Conservation (phyloP, 495 filamentous ascomycete species). For the Neurospora sp. region DNA sequence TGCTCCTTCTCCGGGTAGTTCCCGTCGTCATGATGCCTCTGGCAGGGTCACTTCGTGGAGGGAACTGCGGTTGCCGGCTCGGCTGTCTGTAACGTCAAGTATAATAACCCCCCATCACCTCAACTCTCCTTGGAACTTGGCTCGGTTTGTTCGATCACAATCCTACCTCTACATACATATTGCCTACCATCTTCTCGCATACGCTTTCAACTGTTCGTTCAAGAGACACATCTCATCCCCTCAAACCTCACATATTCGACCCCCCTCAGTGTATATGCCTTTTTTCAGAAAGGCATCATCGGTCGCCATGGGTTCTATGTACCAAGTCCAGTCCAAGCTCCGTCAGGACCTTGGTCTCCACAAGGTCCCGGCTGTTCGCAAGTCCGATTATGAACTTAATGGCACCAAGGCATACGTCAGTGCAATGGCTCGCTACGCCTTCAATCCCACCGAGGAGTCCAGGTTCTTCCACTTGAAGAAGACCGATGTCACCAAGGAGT, state of each 20-base stretch:
- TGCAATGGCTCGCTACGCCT: slow-evolving; percentile 58
- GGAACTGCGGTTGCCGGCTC: background rate
- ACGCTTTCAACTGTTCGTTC: background rate
- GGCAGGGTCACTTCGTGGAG: background rate
- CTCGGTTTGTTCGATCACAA: background rate
- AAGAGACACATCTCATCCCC: background rate
- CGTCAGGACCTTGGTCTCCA: slow-evolving; percentile 29
- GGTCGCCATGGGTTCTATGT: slow-evolving; percentile 23
- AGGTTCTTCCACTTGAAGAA: slow-evolving; percentile 42
- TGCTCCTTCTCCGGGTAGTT: no score
- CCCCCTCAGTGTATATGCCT: background rate
- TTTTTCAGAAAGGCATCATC: background rate
- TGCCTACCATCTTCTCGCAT: background rate
- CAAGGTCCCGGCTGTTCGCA: slow-evolving; percentile 41
- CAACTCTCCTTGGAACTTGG: background rate
- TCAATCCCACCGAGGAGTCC: slow-evolving; percentile 50
- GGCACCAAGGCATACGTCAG: slow-evolving; percentile 67
- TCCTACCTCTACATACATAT: background rate
- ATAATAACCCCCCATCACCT: background rate
- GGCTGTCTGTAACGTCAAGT: background rate
- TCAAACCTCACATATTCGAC: background rate
- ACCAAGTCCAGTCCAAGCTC: slow-evolving; percentile 22
- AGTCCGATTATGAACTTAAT: slow-evolving; percentile 52
- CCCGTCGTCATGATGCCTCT: no score
- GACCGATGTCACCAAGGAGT: slow-evolving; percentile 7